Conservation (phyloP, 345 rosid species). For the Zanthoxylum bungeanum region DNA sequence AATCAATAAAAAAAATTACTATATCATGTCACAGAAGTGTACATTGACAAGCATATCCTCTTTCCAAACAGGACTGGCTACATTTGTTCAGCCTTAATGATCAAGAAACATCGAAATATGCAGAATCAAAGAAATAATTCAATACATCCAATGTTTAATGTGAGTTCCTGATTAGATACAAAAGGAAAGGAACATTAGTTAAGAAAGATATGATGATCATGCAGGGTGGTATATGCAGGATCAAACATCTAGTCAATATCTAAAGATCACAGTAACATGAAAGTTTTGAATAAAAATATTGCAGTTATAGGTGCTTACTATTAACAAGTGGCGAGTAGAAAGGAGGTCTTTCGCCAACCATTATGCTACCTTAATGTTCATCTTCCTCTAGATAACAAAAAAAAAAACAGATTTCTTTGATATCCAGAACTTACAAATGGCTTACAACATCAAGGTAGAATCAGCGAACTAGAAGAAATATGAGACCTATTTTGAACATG, state of each 20-base stretch:
- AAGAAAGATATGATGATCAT: background rate
- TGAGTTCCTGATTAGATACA: background rate
- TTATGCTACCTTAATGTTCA: too few relatives aligned
- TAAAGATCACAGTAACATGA: background rate
- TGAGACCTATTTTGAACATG: too few relatives aligned
- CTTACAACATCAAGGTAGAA: too few relatives aligned
- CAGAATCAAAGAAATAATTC: background rate
- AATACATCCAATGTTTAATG: background rate
- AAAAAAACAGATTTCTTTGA: too few relatives aligned
- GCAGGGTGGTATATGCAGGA: background rate
- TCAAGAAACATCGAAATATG: background rate
- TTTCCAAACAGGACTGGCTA: background rate
- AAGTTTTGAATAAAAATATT: too few relatives aligned
- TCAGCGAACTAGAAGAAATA: too few relatives aligned
- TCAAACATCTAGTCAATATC: background rate
- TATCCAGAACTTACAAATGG: too few relatives aligned
- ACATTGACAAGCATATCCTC: conserved; percentile 3
- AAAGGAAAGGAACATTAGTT: background rate
- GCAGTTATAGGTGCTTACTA: too few relatives aligned
- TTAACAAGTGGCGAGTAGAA: too few relatives aligned
- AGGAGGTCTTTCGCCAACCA: too few relatives aligned
- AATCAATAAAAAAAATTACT: too few relatives aligned
- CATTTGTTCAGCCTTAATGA: background rate
- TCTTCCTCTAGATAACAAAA: too few relatives aligned
- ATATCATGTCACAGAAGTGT: background rate